phyloP scores from a whole-genome alignment of 352 stramenopile species.

The Pythium coloratum region DNA sequence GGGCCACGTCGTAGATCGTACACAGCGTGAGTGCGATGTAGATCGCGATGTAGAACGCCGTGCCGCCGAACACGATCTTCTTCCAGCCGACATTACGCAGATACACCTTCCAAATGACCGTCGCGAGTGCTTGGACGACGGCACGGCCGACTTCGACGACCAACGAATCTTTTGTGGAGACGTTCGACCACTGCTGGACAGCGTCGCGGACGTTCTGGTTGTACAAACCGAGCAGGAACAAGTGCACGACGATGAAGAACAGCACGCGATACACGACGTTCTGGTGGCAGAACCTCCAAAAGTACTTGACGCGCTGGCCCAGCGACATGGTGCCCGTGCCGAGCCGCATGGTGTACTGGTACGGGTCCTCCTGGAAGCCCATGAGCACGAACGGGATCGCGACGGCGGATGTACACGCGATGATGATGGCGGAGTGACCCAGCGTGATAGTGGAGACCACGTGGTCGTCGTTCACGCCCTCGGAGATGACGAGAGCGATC shows the following conservation, averaged over 20 bases:
- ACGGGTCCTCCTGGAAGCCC: background rate
- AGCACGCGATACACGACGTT: slow-evolving; percentile 14
- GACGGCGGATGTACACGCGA: background rate
- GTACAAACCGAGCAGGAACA: slow-evolving; percentile 19
- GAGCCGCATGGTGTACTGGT: background rate
- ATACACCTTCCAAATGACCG: background rate
- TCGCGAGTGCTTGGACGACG: background rate
- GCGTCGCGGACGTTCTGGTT: slow-evolving; percentile 11
- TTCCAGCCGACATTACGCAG: background rate
- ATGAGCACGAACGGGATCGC: slow-evolving; percentile 3
- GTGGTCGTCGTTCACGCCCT: background rate
- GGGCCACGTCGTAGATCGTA: slow-evolving; percentile 12
- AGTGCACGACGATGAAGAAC: slow-evolving; percentile 12
- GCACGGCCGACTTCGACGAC: background rate
- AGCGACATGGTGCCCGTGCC: background rate
- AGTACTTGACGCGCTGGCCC: background rate
- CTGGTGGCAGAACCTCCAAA: slow-evolving; percentile 16
- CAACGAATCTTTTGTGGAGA: background rate
- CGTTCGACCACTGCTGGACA: slow-evolving; percentile 6
- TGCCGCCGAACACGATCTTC: background rate
- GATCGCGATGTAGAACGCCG: background rate
- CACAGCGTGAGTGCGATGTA: background rate
- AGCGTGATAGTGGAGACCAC: slow-evolving; percentile 19
- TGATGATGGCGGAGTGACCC: slow-evolving; percentile 7
- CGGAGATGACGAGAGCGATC: slow-evolving; percentile 2